Evolutionary conservation across 768 basidiomycete species (phyloP), one percentile per base, ranked within the genome.

Genomic region (Mycena leptocephala): DNA sequence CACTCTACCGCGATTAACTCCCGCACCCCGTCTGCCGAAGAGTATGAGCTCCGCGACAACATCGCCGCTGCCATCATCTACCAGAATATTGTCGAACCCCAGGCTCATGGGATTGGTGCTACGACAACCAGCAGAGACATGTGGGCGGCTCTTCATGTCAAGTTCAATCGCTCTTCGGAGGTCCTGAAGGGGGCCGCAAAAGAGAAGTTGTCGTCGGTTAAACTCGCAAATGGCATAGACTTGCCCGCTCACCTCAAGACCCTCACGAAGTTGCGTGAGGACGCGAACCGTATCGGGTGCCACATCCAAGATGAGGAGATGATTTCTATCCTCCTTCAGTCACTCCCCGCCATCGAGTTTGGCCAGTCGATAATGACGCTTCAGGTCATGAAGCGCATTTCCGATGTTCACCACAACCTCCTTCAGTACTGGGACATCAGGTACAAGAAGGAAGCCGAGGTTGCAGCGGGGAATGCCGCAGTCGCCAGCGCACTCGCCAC

Each of bases 1-100:
- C n/a, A n/a, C n/a, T n/a, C n/a, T n/a, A n/a, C n/a, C n/a, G n/a
- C n/a, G n/a, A n/a, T n/a, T n/a, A 72, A 76, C 37, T 72, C 76
- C 28, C 43, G 35, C 9, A 39, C 20, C 20, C 76, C 76, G 7
- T 63, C 70, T 2, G 7, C 28, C 30, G 76, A 76, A 22, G 76
- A n/a, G n/a, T n/a, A n/a, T n/a, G n/a, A n/a, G n/a, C n/a, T n/a
- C n/a, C n/a, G n/a, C n/a, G n/a, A n/a, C 72, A 32, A 72, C 5
- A 1, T 56, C 64, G 16, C 76, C 72, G 5, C 70, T 3, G 35
- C 65, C 14, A 61, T 63, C 28, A 41, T 76, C n/a, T 76, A 62
- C 61, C 71, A 72, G 71, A 76, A 76, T 26, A 46, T 76, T 18
- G 20, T 39, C 10, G 76, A 76, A 13, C 76, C 71, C 3, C 22